A percentile compares a stretch with the other conserved stretches of the same genome.
phyloP scores from a whole-genome alignment of 2,329 filamentous ascomycete genomes.

The Colletotrichum horii region DNA sequence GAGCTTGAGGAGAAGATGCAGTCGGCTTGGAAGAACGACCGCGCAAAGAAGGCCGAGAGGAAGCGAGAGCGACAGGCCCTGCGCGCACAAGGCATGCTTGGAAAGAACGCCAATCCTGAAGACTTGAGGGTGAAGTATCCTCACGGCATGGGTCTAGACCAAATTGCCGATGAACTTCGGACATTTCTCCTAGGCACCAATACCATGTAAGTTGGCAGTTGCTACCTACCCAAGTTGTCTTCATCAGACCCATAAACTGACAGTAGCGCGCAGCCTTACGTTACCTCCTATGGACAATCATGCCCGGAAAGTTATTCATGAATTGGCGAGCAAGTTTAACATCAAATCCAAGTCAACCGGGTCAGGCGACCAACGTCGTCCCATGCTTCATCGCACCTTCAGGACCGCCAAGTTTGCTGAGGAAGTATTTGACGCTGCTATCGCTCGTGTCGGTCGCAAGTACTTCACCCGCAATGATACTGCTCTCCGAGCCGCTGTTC shows the following conservation, averaged over 20 bases:
- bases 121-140: conserved; percentile 75
- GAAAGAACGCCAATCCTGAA: conserved; percentile 58
- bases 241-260: not conserved
- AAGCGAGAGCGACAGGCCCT: conserved; percentile 75
- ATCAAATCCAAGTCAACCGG: conserved; percentile 87
- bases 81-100: conserved; percentile 69
- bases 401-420: conserved; percentile 68
- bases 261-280: conserved; percentile 58
- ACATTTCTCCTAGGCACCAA: conserved; percentile 67
- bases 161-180: conserved; percentile 76
- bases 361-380: conserved; percentile 73
- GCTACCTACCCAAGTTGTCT: not conserved
- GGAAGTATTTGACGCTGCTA: conserved; percentile 54
- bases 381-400: conserved; percentile 76
- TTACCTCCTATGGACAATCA: conserved; percentile 85
- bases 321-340: conserved; percentile 75
- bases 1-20: conserved; percentile 68
- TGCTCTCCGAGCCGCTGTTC: not conserved
- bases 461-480: conserved; percentile 61
- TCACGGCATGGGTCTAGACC: conserved; percentile 71
- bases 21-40: conserved; percentile 68
- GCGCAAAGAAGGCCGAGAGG: conserved; percentile 71
- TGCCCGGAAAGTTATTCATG: conserved; percentile 79
- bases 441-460: conserved; percentile 52
- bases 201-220: not conserved